A percentile compares a stretch with the other conserved stretches of the same genome.
These are phyloP conservation scores for Elongisporangium anandrum DNA, from an alignment of 352 stramenopile genomes.

Conservation along the genomic window DNA sequence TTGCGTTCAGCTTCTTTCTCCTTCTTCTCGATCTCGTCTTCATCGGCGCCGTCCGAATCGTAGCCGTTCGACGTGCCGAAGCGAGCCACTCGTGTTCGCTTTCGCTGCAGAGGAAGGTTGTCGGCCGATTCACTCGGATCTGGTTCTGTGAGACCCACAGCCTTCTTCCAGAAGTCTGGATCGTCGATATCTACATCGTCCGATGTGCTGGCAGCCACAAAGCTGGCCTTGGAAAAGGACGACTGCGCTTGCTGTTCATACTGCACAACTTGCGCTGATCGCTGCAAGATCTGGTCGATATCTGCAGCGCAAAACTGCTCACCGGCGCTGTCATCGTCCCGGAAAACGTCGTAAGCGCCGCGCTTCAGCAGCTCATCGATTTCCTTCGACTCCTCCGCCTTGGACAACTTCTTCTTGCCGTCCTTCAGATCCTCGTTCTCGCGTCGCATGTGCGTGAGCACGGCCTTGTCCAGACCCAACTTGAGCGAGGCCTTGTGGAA, in stretches of 20 bases:
- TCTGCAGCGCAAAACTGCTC: conserved; percentile 97
- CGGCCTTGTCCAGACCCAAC: conserved; percentile 90
- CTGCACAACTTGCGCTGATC: conserved; percentile 80
- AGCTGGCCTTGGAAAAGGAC: conserved; percentile 91
- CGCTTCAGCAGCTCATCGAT: conserved; percentile 91
- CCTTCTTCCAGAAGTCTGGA: conserved; percentile 99
- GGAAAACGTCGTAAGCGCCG: conserved; percentile 90
- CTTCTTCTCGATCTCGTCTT: conserved; percentile 40
- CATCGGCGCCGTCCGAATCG: conserved; percentile 67
- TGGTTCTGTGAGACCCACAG: conserved; percentile 83
- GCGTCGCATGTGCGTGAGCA: conserved; percentile 89
- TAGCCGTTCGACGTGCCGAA: conserved; percentile 61
- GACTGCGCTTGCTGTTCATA: conserved; percentile 82
- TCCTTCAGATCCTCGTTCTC: conserved; percentile 80
- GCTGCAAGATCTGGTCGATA: conserved; percentile 97
- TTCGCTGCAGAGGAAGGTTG: conserved; percentile 75
- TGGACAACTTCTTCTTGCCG: conserved; percentile 55
- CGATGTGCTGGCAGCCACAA: conserved; percentile 84
- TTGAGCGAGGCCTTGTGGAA: conserved; percentile 92
- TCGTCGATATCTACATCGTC: conserved; percentile 98
- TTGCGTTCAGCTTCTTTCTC: conserved; percentile 32
- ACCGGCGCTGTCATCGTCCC: conserved; percentile 85
- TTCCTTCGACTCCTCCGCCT: conserved; percentile 85
- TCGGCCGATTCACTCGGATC: conserved; percentile 54
- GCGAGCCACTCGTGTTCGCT: conserved; percentile 78